Conservation (phyloP, 805 yeast genomes). For the Kluyveromyces nonfermentans region DNA sequence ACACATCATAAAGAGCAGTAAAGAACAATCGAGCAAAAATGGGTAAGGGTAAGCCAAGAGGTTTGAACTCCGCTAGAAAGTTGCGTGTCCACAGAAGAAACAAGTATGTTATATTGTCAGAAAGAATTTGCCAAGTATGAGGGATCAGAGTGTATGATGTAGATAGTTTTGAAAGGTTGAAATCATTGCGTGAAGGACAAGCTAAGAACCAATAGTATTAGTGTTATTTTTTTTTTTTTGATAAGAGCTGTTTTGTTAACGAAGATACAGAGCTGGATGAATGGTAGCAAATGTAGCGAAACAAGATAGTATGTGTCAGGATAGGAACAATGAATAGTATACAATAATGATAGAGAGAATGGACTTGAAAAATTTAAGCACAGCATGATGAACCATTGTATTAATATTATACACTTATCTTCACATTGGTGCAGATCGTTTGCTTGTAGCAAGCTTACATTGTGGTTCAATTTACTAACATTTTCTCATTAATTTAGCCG, state of each 20-base stretch:
- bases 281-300: background rate
- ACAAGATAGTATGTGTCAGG: background rate
- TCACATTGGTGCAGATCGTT: background rate
- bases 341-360: too few species aligned
- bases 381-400: background rate
- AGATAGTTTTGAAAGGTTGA: background rate
- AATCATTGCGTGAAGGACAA: background rate
- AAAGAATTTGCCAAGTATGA: slow-evolving; percentile 1
- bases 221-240: too few species aligned
- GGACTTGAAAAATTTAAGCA: too few species aligned
- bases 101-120: slow-evolving; percentile 43
- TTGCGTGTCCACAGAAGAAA: slow-evolving; percentile 99
- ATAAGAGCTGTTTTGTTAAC: too few species aligned
- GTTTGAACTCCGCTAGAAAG: slow-evolving; percentile 99
- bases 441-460: too few species aligned
- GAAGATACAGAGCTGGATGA: background rate
- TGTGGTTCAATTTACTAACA: background rate
- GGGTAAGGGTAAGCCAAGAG: slow-evolving; percentile 99
- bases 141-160: background rate
- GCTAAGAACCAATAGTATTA: background rate
- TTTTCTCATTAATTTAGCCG: slow-evolving; percentile 42
- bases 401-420: background rate
- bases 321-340: too few species aligned
- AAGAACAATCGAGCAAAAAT: slow-evolving; percentile 40
- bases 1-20: background rate